A percentile compares a stretch with the other conserved stretches of the same genome.
phyloP scores from a whole-genome alignment of 345 rosid species.

The Boechera stricta region DNA sequence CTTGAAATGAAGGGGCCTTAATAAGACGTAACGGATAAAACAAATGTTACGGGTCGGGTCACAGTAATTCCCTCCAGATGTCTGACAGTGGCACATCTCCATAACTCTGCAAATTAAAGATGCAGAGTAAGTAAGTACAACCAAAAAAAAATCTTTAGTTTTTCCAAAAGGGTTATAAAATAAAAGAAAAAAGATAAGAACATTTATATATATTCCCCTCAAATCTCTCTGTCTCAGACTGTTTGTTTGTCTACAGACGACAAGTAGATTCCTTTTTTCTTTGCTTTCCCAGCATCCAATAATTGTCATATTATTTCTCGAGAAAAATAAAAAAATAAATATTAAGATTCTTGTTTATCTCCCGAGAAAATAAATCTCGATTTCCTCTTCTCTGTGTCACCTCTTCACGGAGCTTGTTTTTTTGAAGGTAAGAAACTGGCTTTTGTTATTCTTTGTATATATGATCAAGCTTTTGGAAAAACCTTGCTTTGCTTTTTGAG shows the following conservation, averaged over 20 bases:
- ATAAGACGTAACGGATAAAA: conserved; percentile 13
- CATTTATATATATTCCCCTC: conserved; percentile 39
- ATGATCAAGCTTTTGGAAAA: conserved; percentile 15
- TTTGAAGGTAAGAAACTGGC: conserved; percentile 32
- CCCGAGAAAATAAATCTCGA: conserved; percentile 32
- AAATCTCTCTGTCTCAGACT: conserved; percentile 45
- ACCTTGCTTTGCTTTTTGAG: conserved; percentile 10
- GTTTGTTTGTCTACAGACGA: conserved; percentile 46
- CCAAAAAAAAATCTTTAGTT: conserved; percentile 25
- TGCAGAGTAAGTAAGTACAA: conserved; percentile 42
- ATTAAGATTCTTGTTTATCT: conserved; percentile 41
- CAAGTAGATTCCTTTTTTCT: conserved; percentile 43
- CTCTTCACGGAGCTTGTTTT: conserved; percentile 32
- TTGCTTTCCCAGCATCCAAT: conserved; percentile 44
- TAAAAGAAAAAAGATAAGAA: conserved; percentile 8
- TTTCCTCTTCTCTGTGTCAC: conserved; percentile 25
- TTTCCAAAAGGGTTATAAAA: background rate
- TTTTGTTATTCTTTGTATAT: background rate
- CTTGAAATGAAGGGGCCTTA: background rate
- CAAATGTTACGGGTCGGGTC: conserved; percentile 40
- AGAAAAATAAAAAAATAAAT: background rate
- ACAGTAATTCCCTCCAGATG: conserved; percentile 28
- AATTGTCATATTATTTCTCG: conserved; percentile 43
- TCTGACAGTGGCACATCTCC: conserved; percentile 34
- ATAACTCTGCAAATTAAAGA: conserved; percentile 26